phyloP scores from a whole-genome alignment of 257 asterid species.

The Przewalskia tangutica region DNA sequence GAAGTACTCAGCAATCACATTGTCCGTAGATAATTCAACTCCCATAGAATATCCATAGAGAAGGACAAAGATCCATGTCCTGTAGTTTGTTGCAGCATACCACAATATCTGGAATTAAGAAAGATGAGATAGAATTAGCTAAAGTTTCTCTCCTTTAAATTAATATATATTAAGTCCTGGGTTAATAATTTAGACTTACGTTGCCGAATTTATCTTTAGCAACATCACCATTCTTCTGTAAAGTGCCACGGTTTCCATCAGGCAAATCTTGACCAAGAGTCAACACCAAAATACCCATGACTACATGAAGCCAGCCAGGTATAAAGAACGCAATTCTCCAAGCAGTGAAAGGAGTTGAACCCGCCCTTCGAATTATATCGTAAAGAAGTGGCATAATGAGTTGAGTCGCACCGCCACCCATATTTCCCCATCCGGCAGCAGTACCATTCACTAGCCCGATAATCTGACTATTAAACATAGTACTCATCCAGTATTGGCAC shows the following conservation, averaged over 20 bases:
- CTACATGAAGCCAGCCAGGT: slow-evolving; percentile 51
- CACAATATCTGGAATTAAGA: slow-evolving; percentile 27
- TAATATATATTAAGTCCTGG: neutral
- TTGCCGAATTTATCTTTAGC: slow-evolving; percentile 35
- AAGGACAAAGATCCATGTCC: slow-evolving; percentile 60
- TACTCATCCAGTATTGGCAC: slow-evolving; percentile 57
- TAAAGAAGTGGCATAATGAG: slow-evolving; percentile 52
- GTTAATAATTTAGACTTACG: slow-evolving; percentile 13
- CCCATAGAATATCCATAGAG: slow-evolving; percentile 71
- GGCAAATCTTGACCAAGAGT: slow-evolving; percentile 65
- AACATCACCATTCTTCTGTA: slow-evolving; percentile 46
- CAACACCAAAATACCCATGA: slow-evolving; percentile 50
- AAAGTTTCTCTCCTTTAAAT: no score
- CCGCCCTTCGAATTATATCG: slow-evolving; percentile 25
- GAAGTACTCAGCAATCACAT: slow-evolving; percentile 54
- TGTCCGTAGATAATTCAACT: slow-evolving; percentile 48
- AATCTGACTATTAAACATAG: slow-evolving; percentile 43
- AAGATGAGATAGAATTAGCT: neutral
- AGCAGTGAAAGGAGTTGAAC: slow-evolving; percentile 46
- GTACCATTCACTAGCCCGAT: slow-evolving; percentile 49
- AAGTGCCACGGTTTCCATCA: slow-evolving; percentile 42
- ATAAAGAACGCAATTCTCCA: slow-evolving; percentile 61
- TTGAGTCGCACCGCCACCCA: slow-evolving; percentile 73
- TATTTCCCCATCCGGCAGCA: slow-evolving; percentile 69
- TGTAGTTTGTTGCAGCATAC: slow-evolving; percentile 51